These are phyloP conservation scores for Rhodamnia argentea DNA, from an alignment of 345 rosid species.

Conservation along the genomic window DNA sequence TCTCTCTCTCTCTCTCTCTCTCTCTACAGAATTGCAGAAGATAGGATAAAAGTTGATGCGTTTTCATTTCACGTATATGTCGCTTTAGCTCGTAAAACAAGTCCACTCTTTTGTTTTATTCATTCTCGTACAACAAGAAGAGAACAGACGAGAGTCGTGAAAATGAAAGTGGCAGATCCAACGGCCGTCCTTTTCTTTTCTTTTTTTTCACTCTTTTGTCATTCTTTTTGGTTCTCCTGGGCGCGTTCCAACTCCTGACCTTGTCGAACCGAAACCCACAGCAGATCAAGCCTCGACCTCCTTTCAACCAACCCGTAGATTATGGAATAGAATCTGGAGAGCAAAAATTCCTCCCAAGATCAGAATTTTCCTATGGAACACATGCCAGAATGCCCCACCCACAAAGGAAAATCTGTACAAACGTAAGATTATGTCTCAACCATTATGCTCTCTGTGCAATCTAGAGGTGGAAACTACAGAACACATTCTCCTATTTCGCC, in stretches of 20 bases:
- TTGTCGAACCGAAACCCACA: no score
- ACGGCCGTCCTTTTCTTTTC: background rate
- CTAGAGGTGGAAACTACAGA: no score
- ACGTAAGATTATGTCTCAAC: no score
- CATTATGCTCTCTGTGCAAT: no score
- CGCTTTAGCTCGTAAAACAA: background rate
- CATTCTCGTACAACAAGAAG: background rate
- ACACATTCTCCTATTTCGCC: no score
- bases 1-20: background rate
- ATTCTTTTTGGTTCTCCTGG: background rate
- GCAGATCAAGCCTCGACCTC: no score
- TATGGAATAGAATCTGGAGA: no score
- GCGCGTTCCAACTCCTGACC: background rate
- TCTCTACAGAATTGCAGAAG: background rate
- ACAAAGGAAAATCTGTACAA: no score
- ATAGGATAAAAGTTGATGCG: background rate
- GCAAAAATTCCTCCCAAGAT: no score
- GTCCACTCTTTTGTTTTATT: background rate
- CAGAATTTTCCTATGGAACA: no score
- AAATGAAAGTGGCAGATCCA: background rate
- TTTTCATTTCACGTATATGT: background rate
- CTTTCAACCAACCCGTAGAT: no score
- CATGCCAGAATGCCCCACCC: no score
- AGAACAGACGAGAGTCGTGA: background rate
- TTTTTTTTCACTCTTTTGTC: background rate